Evolutionary conservation across 805 yeast species (phyloP), one percentile per base, ranked within the genome.

Genomic region (Lachancea thermotolerans): DNA sequence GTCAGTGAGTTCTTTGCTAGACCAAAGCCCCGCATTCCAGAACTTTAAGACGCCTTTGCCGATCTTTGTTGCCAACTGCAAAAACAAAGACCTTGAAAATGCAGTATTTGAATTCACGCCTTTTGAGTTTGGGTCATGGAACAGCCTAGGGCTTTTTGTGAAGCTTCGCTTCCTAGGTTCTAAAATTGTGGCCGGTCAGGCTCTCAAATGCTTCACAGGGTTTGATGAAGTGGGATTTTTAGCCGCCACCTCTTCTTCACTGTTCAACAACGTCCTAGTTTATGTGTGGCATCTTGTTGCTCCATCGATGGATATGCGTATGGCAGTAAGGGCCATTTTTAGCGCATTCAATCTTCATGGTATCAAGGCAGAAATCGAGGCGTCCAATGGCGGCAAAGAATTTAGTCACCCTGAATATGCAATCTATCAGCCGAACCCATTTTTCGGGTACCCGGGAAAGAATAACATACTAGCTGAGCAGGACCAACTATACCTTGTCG

Each of bases 91-190:
- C 57, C 17, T 49, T 45, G 50, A 55, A 52, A 40, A 62, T 56
- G 49, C 61, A 49, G 41, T 77, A 2, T 72, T 79, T 49, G 87
- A 81, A 58, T 74, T 81, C 51, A 77, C 74, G 11, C 85, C 85
- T 0, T 78, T 61, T 54, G 88, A 81, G 46, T 80, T 80, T 65
- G 87, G 87, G 0, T 77, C 83, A 0, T 81, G 85, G 85, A 83
- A 79, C 49, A 49, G 65, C 11, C 50, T 74, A 30, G 61, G 68
- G 32, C 65, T 76, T 4, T 81, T 81, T 51, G 65, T 73, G 2
- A 69, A 74, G n/a, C 51, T 74, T 35, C 70, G 69, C 47, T 80
- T 72, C 51, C 57, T 81, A 25, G 87, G 87, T 0, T 66, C 83
- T 0, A 44, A 61, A 1, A 55, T 79, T 9, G 47, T 49, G 21